These are phyloP conservation scores for Tolypocladium ophioglossoides DNA, from an alignment of 2,329 filamentous ascomycete species.

Conservation along the genomic window DNA sequence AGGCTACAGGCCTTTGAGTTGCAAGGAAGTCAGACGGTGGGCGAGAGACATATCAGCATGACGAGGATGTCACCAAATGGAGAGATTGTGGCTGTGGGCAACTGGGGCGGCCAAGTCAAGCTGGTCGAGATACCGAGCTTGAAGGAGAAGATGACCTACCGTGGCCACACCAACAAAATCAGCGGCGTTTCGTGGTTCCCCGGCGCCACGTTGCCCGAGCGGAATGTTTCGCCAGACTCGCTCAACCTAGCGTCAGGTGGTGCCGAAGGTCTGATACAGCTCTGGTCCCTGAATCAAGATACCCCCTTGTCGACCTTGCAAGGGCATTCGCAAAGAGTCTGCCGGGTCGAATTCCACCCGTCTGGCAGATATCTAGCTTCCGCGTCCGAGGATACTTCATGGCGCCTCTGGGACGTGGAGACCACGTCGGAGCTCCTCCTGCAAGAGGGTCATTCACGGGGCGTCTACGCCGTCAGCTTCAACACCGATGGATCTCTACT, in stretches of 20 bases:
- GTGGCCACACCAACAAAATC: slow-evolving; percentile 81
- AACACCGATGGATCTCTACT: slow-evolving; percentile 84
- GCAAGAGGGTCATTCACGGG: slow-evolving; percentile 90
- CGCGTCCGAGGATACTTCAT: slow-evolving; percentile 91
- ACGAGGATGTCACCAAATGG: slow-evolving; percentile 83
- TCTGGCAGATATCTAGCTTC: slow-evolving; percentile 84
- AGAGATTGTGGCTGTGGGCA: slow-evolving; percentile 75
- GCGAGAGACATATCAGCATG: slow-evolving; percentile 84
- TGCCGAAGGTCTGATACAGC: slow-evolving; percentile 74
- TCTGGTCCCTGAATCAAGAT: slow-evolving; percentile 84
- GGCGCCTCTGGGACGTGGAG: slow-evolving; percentile 91
- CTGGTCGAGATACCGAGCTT: slow-evolving; percentile 76
- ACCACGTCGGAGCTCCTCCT: slow-evolving; percentile 74
- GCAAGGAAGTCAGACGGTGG: slow-evolving; percentile 86
- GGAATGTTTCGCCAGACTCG: slow-evolving; percentile 58
- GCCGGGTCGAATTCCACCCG: slow-evolving; percentile 88
- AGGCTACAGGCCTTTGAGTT: slow-evolving; percentile 74
- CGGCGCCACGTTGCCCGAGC: slow-evolving; percentile 61
- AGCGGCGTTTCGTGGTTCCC: slow-evolving; percentile 89
- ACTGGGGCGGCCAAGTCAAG: slow-evolving; percentile 86
- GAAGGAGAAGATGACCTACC: slow-evolving; percentile 61
- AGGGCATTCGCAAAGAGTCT: slow-evolving; percentile 80
- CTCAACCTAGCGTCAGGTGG: slow-evolving; percentile 87
- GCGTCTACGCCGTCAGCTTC: slow-evolving; percentile 84
- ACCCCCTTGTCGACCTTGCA: slow-evolving; percentile 73